A percentile compares a stretch with the other conserved stretches of the same genome.
These are phyloP conservation scores for Cicer pinnatifidum DNA, from an alignment of 306 rosid species.

Conservation along the genomic window DNA sequence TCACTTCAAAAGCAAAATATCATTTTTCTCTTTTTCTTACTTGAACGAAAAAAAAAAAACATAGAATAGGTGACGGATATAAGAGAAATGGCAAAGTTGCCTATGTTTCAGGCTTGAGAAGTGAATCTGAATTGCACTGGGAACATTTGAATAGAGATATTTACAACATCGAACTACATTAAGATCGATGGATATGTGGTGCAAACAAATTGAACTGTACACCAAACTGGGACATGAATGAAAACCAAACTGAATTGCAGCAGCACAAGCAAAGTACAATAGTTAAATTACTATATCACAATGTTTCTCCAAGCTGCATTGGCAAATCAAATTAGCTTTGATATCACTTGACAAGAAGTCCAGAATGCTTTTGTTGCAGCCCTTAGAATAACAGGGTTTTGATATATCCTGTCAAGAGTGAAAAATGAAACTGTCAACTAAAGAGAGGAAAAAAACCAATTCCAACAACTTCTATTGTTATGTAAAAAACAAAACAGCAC, in stretches of 20 bases:
- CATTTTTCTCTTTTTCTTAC: no score
- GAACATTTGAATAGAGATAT: constrained; percentile 45
- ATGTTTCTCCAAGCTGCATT: constrained; percentile 46
- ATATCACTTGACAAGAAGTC: constrained; percentile 89
- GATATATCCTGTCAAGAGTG: constrained; percentile 75
- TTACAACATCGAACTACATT: constrained; percentile 50
- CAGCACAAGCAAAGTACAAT: constrained; percentile 43
- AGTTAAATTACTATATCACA: constrained; percentile 32
- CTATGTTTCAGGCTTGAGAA: constrained; percentile 13
- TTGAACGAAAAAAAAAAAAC: not conserved
- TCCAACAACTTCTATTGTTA: not conserved
- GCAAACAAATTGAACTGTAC: constrained; percentile 49
- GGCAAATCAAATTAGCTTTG: constrained; percentile 77
- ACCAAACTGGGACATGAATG: not conserved
- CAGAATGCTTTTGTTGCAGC: constrained; percentile 87
- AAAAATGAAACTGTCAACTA: constrained; percentile 19
- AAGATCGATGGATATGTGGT: constrained; percentile 40
- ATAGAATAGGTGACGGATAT: not conserved
- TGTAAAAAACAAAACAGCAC: not conserved
- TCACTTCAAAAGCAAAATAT: no score
- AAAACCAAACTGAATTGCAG: constrained; percentile 44
- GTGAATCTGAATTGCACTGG: constrained; percentile 44
- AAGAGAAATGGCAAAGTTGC: not conserved
- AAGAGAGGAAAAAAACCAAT: not conserved
- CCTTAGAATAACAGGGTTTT: constrained; percentile 78